These are phyloP conservation scores for Beta lomatogona DNA, from an alignment of 179 eudicot genomes.

Conservation along the genomic window DNA sequence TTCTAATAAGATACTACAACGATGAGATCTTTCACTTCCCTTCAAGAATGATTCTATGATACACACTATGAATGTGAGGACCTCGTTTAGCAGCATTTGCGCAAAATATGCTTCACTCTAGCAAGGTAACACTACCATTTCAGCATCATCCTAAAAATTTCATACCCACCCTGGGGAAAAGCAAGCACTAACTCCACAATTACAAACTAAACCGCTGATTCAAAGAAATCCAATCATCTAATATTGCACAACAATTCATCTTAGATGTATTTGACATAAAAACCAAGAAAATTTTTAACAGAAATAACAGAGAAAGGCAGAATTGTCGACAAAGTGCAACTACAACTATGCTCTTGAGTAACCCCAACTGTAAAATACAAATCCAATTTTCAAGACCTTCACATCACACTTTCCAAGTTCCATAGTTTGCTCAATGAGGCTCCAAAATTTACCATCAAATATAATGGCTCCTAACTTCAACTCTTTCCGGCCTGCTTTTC, in stretches of 20 bases:
- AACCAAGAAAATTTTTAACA: conserved; percentile 6
- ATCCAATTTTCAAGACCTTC: conserved; percentile 27
- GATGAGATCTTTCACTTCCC: too few species aligned
- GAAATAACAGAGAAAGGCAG: conserved; percentile 15
- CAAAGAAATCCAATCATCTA: background rate
- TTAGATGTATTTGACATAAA: conserved; percentile 28
- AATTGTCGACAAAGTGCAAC: conserved; percentile 33
- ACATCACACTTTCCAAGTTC: conserved; percentile 23
- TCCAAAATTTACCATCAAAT: conserved; percentile 32
- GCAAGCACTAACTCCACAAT: background rate
- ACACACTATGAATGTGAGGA: too few species aligned
- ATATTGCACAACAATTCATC: conserved; percentile 15
- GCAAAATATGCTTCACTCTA: too few species aligned
- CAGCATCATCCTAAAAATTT: too few species aligned
- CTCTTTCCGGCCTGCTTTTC: conserved; percentile 62
- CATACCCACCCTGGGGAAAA: background rate
- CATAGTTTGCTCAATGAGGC: conserved; percentile 14
- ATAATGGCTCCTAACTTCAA: conserved; percentile 25
- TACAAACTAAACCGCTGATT: background rate
- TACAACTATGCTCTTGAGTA: conserved; percentile 12
- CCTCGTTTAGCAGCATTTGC: too few species aligned
- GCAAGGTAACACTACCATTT: too few species aligned
- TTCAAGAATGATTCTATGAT: too few species aligned
- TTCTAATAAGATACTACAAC: too few species aligned
- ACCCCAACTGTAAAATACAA: conserved; percentile 27